Evolutionary conservation across 2,329 filamentous ascomycete species (phyloP).

Genomic region (Aspergillus piperis): DNA sequence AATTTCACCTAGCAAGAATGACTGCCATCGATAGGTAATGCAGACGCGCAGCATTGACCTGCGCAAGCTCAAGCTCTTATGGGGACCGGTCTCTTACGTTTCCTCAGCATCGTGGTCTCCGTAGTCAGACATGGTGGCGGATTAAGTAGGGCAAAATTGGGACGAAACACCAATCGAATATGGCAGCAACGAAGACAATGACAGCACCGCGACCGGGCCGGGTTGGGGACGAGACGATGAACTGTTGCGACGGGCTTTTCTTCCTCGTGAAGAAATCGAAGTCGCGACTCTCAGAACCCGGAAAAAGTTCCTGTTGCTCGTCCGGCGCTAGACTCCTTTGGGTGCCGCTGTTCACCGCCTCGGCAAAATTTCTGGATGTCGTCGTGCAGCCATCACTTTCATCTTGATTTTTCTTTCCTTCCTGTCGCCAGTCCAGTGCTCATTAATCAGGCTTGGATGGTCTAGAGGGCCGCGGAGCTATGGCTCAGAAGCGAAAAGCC

Average conservation of each 20-base stretch:
- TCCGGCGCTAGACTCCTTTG: constrained; percentile 29
- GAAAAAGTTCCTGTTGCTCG: constrained; percentile 36
- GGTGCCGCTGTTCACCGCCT: constrained; percentile 31
- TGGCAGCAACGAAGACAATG: constrained; percentile 15
- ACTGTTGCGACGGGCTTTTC: constrained; percentile 19
- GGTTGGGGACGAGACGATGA: constrained; percentile 17
- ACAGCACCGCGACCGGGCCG: constrained; percentile 13
- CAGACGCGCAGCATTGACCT: not conserved
- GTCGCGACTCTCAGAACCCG: constrained; percentile 31
- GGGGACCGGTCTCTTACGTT: constrained; percentile 49
- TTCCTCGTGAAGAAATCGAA: constrained; percentile 22
- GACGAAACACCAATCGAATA: constrained; percentile 8
- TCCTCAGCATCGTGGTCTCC: constrained; percentile 65
- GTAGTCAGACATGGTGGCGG: constrained; percentile 68
- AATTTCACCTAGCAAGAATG: constrained; percentile 8
- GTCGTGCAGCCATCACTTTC: constrained; percentile 6
- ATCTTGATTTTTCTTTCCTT: not conserved
- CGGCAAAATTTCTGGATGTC: constrained; percentile 33
- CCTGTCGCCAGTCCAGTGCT: constrained; percentile 3
- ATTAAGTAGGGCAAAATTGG: constrained; percentile 16
- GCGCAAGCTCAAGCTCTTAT: constrained; percentile 17
- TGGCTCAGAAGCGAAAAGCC: constrained; percentile 41
- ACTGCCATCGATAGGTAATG: not conserved
- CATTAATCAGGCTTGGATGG: constrained; percentile 2
- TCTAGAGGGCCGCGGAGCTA: constrained; percentile 19